Percentiles rank a stretch among this genome's conserved stretches.
Evolutionary conservation across 495 filamentous ascomycete genomes (phyloP).

Genomic region (Penicillium turbatum): DNA sequence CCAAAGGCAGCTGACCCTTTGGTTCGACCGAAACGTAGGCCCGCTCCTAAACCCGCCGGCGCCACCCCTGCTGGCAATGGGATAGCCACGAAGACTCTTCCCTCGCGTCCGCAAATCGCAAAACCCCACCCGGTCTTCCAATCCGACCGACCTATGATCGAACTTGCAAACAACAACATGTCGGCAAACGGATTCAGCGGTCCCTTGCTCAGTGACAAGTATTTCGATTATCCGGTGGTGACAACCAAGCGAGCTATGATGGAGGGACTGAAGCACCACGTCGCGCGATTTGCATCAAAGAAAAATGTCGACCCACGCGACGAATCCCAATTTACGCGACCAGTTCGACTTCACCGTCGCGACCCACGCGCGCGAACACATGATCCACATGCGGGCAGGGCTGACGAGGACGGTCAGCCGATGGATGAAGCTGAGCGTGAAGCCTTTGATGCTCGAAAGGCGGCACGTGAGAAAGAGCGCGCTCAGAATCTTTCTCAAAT

Average conservation of each 20-base stretch:
- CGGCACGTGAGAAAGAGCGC: constrained; percentile 74
- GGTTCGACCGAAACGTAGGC: constrained; percentile 57
- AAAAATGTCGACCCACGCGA: constrained; percentile 66
- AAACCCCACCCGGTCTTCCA: constrained; percentile 8
- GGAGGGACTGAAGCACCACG: constrained; percentile 78
- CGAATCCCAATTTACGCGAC: constrained; percentile 76
- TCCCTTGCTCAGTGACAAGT: constrained; percentile 45
- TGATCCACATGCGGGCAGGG: constrained; percentile 37
- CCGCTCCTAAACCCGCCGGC: constrained; percentile 27
- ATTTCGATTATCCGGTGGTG: constrained; percentile 65
- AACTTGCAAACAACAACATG: constrained; percentile 34
- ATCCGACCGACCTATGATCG: constrained; percentile 13
- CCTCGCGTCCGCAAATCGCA: constrained; percentile 20
- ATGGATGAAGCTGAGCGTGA: constrained; percentile 66
- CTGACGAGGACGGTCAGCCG: constrained; percentile 40
- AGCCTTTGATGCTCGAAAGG: constrained; percentile 62
- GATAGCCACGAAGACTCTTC: constrained; percentile 23
- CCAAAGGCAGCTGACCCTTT: constrained; percentile 62
- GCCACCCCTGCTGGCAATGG: constrained; percentile 14
- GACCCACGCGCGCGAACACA: constrained; percentile 70
- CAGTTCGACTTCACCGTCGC: constrained; percentile 81
- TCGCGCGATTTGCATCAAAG: constrained; percentile 69
- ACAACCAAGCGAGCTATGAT: constrained; percentile 76
- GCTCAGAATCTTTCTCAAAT: constrained; percentile 84
- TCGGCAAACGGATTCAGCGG: constrained; percentile 57